Evolutionary conservation across 495 filamentous ascomycete species (phyloP), one percentile per base, ranked within the genome.

Genomic region (Astrothelium subdiscretum): DNA sequence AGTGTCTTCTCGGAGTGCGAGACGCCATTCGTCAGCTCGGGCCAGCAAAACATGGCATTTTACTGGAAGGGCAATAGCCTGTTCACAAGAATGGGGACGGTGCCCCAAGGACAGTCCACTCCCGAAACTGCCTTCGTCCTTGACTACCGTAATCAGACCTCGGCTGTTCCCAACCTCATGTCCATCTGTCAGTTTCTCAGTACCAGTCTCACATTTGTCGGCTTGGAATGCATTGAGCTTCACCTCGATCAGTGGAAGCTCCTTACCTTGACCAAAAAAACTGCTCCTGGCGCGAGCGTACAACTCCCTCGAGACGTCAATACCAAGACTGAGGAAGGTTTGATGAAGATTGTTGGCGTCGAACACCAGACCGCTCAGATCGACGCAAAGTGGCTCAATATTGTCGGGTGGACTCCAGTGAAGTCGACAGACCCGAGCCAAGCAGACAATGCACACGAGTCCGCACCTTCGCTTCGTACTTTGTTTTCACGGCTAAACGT

Each of bases 1-100:
- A 94, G 89, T 72, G 94, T 97, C 35, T 99, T 99, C 74, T 88
- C 94, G 64, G 94, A 97, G 70, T 97, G 91, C 70, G 95, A 99
- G 70, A 90, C 96, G 68, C 95, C 95, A 3, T 96, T 97, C 71
- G 87, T 97, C 59, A 90, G 87, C 52, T 97, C 92, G 0, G 95
- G 94, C 1, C 82, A 81, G 58, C 83, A 94, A 69, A 92, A 90
- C 26, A 95, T 99, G 89, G 92, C 92, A 12, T 99, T 99, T 72
- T 97, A 96, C 75, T 99, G 95, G 95, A 97, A 95, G 72, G 89
- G 86, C 20, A 95, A 97, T 72, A 88, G 89, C 6, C 79, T 99
- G 3, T 97, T 94, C 70, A 99, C 95, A 3, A 86, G 90, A 67
- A 83, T 86, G 59, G 75, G 90, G 32, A 84, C 85, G 69, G 70